These are phyloP conservation scores for Scheffersomyces parashehatae DNA, from an alignment of 1,139 yeast genomes.

Conservation along the genomic window DNA sequence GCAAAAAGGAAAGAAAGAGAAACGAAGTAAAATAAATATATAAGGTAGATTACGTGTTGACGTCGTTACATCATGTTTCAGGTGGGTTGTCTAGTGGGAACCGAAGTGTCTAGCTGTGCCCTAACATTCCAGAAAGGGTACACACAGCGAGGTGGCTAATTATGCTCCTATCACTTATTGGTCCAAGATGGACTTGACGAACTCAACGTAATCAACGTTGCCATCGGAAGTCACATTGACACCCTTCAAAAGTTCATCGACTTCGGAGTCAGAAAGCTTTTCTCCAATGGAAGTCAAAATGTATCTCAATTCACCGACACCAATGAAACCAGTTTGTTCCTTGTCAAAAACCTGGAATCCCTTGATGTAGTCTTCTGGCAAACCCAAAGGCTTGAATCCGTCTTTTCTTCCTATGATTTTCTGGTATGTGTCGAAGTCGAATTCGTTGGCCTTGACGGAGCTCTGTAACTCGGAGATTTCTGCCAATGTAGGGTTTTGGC, in stretches of 20 bases:
- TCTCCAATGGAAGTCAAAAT: slow-evolving; percentile 96
- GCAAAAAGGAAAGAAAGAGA: background rate
- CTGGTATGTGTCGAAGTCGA: slow-evolving; percentile 78
- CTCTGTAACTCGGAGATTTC: slow-evolving; percentile 77
- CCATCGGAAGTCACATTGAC: slow-evolving; percentile 93
- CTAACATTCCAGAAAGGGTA: too few relatives aligned
- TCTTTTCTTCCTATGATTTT: slow-evolving; percentile 82
- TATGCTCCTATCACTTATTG: slow-evolving; percentile 44
- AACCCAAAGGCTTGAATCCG: slow-evolving; percentile 88
- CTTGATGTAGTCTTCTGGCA: slow-evolving; percentile 92
- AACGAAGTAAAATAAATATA: slow-evolving; percentile 1
- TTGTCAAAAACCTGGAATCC: slow-evolving; percentile 98
- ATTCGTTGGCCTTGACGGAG: slow-evolving; percentile 42
- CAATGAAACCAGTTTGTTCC: slow-evolving; percentile 91
- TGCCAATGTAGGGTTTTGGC: slow-evolving; percentile 95
- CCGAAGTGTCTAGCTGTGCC: too few relatives aligned
- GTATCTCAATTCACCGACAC: slow-evolving; percentile 95
- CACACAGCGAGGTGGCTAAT: too few relatives aligned
- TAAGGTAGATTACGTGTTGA: too few relatives aligned
- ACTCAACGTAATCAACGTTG: slow-evolving; percentile 91
- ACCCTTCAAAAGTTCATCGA: slow-evolving; percentile 93
- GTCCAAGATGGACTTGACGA: slow-evolving; percentile 89
- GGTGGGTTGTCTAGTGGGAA: too few relatives aligned
- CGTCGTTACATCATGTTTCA: too few relatives aligned
- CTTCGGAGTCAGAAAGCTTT: slow-evolving; percentile 85